Evolutionary conservation across 306 rosid genomes (phyloP), one percentile per base, ranked within the genome.

Genomic region (Nissolia schottii): DNA sequence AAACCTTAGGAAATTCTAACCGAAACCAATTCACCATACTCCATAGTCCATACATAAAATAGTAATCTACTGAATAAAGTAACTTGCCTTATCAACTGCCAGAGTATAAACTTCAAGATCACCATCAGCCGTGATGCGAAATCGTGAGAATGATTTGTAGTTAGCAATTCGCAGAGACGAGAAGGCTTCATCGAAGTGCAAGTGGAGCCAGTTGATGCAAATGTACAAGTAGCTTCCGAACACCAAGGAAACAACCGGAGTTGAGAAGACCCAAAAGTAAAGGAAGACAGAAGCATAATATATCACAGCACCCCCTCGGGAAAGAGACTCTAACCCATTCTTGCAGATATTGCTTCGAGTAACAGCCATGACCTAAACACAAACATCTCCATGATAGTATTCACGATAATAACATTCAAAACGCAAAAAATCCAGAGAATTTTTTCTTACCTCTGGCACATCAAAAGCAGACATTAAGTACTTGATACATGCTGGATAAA

Each of bases 131-230:
- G 69, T 84, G 67, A 94, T 82, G 85, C 86, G 97, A 68, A 94
- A 91, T 15, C 99, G 87, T 34, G 99, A 88, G 86, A 94, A 94
- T 50, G 99, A 48, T 73, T 94, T 91, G 83, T 91, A 94, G 65
- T 94, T 91, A 34, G 99, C 99, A 65, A 94, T 94, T 76, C 97
- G 85, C 31, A 94, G 88, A 14, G 99, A 94, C 0, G 99, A 94
- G 82, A 94, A 94, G 67, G 99, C 99, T 84, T 94, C 99, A 45
- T 94, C 97, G 1, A 94, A 94, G 92, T 94, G 99, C 35, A 94
- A 63, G 69, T 91, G 93, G 49, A 94, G 91, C 99, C 99, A 94
- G 71, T 94, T 94, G 24, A 94, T 91, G 87, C 97, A 89, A 75
- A 94, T 55, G 80, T 94, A 94, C 63, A 91, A 73, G 84, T 94